Conservation (phyloP, 345 rosid species). For the Sisymbrium irio region DNA sequence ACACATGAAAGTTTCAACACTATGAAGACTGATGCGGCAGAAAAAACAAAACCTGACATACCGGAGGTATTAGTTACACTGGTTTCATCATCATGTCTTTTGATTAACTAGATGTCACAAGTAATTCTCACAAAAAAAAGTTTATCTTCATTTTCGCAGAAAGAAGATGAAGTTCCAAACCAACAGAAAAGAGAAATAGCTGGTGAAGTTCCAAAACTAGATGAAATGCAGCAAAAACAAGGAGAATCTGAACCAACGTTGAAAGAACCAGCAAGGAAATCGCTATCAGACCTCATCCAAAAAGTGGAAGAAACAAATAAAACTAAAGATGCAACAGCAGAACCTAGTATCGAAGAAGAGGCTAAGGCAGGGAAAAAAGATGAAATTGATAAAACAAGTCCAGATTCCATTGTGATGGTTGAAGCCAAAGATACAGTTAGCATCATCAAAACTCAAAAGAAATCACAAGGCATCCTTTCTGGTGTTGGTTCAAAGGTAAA, state of each 20-base stretch:
- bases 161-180: not conserved
- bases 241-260: constrained; percentile 27
- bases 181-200: constrained; percentile 33
- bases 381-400: constrained; percentile 49
- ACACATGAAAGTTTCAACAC: constrained; percentile 19
- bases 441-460: constrained; percentile 57
- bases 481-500: constrained; percentile 88
- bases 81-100: not conserved
- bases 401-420: constrained; percentile 60
- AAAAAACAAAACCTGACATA: not conserved
- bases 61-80: not conserved
- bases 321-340: constrained; percentile 9
- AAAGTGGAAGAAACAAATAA: constrained; percentile 33
- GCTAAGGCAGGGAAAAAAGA: constrained; percentile 45
- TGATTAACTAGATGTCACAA: not conserved
- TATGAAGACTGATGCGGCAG: constrained; percentile 18
- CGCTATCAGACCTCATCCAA: constrained; percentile 49
- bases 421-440: constrained; percentile 57
- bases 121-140: constrained; percentile 10
- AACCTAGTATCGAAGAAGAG: constrained; percentile 32
- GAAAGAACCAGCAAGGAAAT: constrained; percentile 36
- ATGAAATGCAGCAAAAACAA: constrained; percentile 24
- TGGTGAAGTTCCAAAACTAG: constrained; percentile 34
- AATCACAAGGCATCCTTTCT: constrained; percentile 72
- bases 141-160: not conserved